Percentiles rank a stretch among this genome's conserved stretches.
Conservation (phyloP, 257 asterid species). For the Primulina eburnea region DNA sequence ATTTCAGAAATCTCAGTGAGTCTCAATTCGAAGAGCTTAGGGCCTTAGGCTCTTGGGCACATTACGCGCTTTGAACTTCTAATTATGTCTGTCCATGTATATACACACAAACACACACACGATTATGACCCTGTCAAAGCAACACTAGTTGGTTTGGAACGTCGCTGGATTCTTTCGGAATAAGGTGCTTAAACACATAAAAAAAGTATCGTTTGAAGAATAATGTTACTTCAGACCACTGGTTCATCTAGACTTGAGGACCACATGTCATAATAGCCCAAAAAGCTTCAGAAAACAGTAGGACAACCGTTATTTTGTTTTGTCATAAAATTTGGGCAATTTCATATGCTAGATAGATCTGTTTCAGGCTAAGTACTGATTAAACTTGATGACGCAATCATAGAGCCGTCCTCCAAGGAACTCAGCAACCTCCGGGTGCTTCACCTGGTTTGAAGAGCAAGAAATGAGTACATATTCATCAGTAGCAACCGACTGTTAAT, state of each 20-base stretch:
- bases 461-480: conserved; percentile 1
- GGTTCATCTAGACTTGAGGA: background rate
- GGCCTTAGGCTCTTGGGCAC: too few relatives aligned
- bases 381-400: conserved; percentile 88
- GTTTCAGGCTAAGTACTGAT: conserved; percentile 38
- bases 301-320: background rate
- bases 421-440: conserved; percentile 94
- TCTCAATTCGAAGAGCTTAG: too few relatives aligned
- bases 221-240: background rate
- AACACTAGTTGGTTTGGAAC: background rate
- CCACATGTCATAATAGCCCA: too few relatives aligned
- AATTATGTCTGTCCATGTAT: too few relatives aligned
- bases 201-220: background rate
- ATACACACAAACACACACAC: too few relatives aligned
- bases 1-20: too few relatives aligned
- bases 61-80: too few relatives aligned
- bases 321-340: background rate
- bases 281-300: background rate
- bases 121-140: background rate
- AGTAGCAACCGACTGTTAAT: conserved; percentile 12
- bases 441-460: conserved; percentile 56
- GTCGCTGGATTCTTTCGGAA: background rate
- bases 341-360: background rate
- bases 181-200: too few relatives aligned
- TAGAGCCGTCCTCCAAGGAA: conserved; percentile 96